Base-by-base conservation (phyloP, 192 early-diverging fungal species). In the Phycomyces blakesleeanus region DNA sequence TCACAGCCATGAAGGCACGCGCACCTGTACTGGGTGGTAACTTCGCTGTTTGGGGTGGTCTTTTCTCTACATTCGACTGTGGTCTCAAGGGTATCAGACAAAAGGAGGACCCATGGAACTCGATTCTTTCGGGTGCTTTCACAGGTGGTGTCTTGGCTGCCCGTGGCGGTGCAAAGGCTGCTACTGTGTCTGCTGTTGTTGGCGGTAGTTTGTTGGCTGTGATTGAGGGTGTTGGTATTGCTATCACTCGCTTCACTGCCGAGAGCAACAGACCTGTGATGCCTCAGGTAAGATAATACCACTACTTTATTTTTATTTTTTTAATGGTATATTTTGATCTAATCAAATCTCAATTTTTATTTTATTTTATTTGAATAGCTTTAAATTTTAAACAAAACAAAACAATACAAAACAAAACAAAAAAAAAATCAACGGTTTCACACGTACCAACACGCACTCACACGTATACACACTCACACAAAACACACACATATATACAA, bases 41-140 rank as follows among this genome's bases (percentile, higher is more conserved):
- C 83, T 99, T 99, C 85, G 98, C 96, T 6, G 96, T 97, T 7
- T 99, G 98, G 98, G 95, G 96, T 68, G 93, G 94, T 51, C 85
- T 99, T 66, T 99, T 98, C 74, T 94, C 93, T 52, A 91, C 96
- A 4, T 93, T 95, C 66, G 98, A 99, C 74, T 99, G 98, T 75
- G 89, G 86, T 47, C 78, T 99, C 57, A 94, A 93, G 66, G 86
- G 89, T 56, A 76, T 98, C 37, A 86, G 98, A 76, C 93, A 93
- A 72, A 98, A 97, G 87, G 98, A 99, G 69, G 98, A 99, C 79
- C 89, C 94, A 18, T 98, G 97, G 97, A 98, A 98, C 78, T 83
- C 96, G 11, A 98, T 98, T 61, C 77, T 88, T 51, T 89, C 92
- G 18, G 98, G 98, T 58, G 91, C 91, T 53, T 84, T 95, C 51